Evolutionary conservation across 345 rosid genomes (phyloP).

Genomic region (Firmiana major): DNA sequence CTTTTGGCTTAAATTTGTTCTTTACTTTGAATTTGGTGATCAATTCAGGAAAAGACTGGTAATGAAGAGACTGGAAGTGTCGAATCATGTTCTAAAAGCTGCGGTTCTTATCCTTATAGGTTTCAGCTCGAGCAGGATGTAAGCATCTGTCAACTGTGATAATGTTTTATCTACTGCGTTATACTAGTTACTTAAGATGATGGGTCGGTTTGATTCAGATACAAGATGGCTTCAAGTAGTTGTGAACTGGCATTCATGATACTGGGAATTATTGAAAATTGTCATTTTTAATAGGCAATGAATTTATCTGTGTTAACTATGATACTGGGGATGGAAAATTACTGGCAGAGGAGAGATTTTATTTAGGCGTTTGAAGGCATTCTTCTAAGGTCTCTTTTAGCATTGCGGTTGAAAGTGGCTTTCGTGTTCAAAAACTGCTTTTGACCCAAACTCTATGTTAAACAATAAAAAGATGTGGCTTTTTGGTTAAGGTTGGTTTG

Average conservation of each 20-base stretch:
- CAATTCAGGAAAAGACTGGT: slow-evolving; percentile 39
- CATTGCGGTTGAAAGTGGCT: too few relatives aligned
- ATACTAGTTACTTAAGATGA: neutral
- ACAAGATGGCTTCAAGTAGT: neutral
- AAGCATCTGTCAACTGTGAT: slow-evolving; percentile 28
- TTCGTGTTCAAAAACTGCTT: too few relatives aligned
- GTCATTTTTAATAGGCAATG: neutral
- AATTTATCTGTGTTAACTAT: neutral
- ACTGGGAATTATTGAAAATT: neutral
- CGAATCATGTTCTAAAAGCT: slow-evolving; percentile 27
- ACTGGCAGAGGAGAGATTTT: neutral
- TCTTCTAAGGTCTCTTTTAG: neutral
- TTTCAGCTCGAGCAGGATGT: slow-evolving; percentile 82
- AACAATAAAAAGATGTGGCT: too few relatives aligned
- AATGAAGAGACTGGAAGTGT: slow-evolving; percentile 32
- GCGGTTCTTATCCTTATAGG: slow-evolving; percentile 44
- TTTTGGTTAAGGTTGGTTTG: too few relatives aligned
- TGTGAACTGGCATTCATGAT: neutral
- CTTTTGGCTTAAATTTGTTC: neutral
- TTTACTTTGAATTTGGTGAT: slow-evolving; percentile 17
- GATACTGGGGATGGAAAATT: neutral
- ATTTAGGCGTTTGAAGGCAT: neutral
- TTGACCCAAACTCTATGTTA: too few relatives aligned
- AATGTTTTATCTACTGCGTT: slow-evolving; percentile 10
- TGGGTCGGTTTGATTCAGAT: neutral